Conservation (phyloP, 2,329 filamentous ascomycete species). For the Colletotrichum tropicale region DNA sequence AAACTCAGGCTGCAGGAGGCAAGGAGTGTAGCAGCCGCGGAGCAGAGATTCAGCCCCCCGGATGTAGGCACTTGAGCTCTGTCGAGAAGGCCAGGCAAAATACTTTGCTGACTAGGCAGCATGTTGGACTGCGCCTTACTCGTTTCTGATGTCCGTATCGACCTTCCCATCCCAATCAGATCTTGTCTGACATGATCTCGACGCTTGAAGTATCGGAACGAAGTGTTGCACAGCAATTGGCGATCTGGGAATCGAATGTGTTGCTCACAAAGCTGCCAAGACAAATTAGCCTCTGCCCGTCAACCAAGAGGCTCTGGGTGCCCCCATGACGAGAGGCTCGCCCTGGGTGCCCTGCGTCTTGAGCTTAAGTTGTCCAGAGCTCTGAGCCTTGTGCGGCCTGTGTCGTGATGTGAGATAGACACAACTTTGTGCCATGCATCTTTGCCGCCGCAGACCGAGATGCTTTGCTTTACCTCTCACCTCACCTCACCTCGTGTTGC, state of each 20-base stretch:
- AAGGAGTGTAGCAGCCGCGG: conserved; percentile 6
- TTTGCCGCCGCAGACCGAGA: background rate
- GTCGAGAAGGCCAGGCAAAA: background rate
- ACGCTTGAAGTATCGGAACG: background rate
- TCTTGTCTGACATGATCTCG: background rate
- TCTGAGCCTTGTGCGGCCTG: background rate
- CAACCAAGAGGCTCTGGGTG: background rate
- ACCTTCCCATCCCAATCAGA: background rate
- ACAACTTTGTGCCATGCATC: background rate
- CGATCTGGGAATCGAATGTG: background rate
- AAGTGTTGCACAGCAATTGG: background rate
- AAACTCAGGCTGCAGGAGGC: background rate
- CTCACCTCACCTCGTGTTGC: background rate
- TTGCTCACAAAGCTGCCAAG: background rate
- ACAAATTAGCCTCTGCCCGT: background rate
- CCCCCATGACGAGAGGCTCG: background rate
- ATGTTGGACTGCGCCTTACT: background rate
- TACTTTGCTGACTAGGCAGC: background rate
- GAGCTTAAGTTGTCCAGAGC: background rate
- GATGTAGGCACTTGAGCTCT: background rate
- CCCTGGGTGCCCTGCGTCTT: background rate
- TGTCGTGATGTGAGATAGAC: background rate
- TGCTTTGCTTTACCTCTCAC: background rate
- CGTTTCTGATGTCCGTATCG: background rate
- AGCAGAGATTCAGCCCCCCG: background rate